Evolutionary conservation across 202 grass and related monocot species (phyloP).

Genomic region (Eragrostis tef): DNA sequence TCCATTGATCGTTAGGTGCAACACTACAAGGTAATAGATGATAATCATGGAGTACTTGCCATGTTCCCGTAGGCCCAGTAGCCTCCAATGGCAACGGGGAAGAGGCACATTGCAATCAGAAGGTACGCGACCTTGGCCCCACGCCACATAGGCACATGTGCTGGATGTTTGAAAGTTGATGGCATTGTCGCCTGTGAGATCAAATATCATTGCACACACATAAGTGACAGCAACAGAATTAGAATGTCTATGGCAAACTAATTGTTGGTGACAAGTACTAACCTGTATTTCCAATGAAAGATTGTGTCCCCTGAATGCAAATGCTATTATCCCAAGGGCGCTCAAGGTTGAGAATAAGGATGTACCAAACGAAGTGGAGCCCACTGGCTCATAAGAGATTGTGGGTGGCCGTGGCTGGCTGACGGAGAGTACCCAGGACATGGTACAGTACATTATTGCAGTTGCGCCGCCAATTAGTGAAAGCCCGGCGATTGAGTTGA

Average conservation of each 20-base stretch:
- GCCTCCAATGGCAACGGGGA: constrained; percentile 87
- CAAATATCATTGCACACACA: neutral
- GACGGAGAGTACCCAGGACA: constrained; percentile 90
- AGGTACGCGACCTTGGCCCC: constrained; percentile 86
- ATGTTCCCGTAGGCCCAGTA: constrained; percentile 95
- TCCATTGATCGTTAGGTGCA: constrained; percentile 31
- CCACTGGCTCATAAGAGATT: constrained; percentile 70
- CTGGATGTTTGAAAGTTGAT: constrained; percentile 93
- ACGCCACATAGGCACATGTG: constrained; percentile 95
- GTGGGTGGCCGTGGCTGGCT: constrained; percentile 61
- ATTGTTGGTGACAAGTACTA: neutral
- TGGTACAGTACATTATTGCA: constrained; percentile 86
- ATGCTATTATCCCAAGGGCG: constrained; percentile 92
- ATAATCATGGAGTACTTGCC: constrained; percentile 63
- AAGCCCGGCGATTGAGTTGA: constrained; percentile 94
- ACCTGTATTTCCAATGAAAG: constrained; percentile 98
- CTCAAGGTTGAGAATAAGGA: constrained; percentile 70
- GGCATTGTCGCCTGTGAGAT: constrained; percentile 89
- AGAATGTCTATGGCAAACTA: constrained; percentile 15
- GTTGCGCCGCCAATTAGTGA: constrained; percentile 87
- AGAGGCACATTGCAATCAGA: constrained; percentile 87
- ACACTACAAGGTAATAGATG: neutral
- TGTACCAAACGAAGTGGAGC: constrained; percentile 56
- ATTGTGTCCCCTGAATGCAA: constrained; percentile 97
- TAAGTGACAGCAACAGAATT: neutral